Evolutionary conservation across 305 asterid genomes (phyloP).

Genomic region (Fraxinus dipetala): DNA sequence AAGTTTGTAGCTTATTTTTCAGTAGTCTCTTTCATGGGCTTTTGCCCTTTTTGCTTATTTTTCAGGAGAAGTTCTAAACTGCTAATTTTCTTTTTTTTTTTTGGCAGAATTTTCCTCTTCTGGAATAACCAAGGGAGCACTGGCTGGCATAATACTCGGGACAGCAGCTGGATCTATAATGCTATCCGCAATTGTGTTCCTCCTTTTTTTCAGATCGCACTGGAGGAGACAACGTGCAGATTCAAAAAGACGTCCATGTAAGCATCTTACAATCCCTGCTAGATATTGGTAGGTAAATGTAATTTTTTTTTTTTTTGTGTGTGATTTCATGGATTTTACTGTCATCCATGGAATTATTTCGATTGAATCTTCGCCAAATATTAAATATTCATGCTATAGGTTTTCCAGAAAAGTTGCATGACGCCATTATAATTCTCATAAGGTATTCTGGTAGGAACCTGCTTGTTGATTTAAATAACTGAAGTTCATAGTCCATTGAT

Average conservation of each 20-base stretch:
- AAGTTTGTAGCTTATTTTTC: background rate
- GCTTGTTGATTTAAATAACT: background rate
- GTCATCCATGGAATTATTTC: background rate
- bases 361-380: background rate
- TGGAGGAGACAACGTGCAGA: slow-evolving; percentile 23
- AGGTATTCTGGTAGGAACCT: background rate
- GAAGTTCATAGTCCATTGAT: background rate
- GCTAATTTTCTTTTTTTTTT: background rate
- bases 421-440: background rate
- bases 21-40: background rate
- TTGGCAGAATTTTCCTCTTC: slow-evolving; percentile 31
- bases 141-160: slow-evolving; percentile 47
- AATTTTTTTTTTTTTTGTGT: background rate
- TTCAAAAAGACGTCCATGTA: slow-evolving; percentile 41
- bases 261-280: slow-evolving; percentile 19
- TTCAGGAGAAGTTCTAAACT: background rate
- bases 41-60: background rate
- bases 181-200: slow-evolving; percentile 38
- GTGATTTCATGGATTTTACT: background rate
- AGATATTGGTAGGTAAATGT: background rate
- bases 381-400: background rate
- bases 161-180: slow-evolving; percentile 39
- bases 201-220: slow-evolving; percentile 32
- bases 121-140: slow-evolving; percentile 46
- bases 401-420: background rate